phyloP scores from a whole-genome alignment of 192 early-diverging fungal species.

The Backusella circina region DNA sequence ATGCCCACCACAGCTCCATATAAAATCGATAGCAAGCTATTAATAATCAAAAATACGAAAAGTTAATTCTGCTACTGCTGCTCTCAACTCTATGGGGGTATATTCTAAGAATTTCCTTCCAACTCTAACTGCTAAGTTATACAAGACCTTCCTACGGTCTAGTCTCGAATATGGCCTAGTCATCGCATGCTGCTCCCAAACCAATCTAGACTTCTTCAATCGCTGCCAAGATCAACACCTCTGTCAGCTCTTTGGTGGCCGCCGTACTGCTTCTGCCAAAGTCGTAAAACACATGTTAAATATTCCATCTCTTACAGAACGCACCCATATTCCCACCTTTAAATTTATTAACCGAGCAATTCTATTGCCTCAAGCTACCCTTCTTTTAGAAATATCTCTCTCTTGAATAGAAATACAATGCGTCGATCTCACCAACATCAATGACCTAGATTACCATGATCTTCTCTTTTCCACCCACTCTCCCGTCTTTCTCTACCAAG shows the following conservation, averaged over 20 bases:
- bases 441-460: neutral
- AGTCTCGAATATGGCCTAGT: neutral
- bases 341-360: neutral
- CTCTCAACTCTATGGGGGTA: neutral
- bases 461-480: neutral
- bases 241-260: neutral
- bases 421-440: neutral
- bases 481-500: neutral
- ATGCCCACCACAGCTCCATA: too few species aligned
- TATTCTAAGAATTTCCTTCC: neutral
- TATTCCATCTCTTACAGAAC: neutral
- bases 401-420: neutral
- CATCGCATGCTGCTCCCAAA: neutral
- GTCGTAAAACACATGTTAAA: neutral
- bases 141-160: neutral
- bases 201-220: too few species aligned
- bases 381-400: neutral
- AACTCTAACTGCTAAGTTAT: neutral
- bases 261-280: neutral
- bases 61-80: neutral
- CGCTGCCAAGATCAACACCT: too few species aligned
- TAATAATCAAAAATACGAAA: too few species aligned
- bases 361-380: neutral
- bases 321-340: neutral
- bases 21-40: too few species aligned